Evolutionary conservation across 1,284 basidiomycete species (phyloP).

Genomic region (Inonotus hispidus): DNA sequence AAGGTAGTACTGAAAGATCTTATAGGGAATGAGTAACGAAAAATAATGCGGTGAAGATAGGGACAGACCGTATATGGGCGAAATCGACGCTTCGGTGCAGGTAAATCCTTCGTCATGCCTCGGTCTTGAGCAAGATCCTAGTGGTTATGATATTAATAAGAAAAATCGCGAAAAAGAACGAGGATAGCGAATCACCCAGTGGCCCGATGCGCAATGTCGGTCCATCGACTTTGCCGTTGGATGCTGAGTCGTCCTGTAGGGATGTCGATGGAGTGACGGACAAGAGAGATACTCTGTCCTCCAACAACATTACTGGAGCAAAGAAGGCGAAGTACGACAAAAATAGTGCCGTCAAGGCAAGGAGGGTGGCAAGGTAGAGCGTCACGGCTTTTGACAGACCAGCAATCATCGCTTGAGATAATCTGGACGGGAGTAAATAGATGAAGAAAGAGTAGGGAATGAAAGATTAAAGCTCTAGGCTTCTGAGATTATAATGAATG

Average conservation of each 20-base stretch:
- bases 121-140: slow-evolving; percentile 64
- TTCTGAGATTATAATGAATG: background rate
- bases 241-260: slow-evolving; percentile 28
- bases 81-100: slow-evolving; percentile 52
- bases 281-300: slow-evolving; percentile 57
- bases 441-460: background rate
- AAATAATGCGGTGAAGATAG: background rate
- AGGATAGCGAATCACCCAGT: slow-evolving; percentile 41
- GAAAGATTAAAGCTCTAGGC: background rate
- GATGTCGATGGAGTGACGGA: slow-evolving; percentile 54
- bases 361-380: slow-evolving; percentile 62
- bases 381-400: slow-evolving; percentile 64
- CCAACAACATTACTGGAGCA: slow-evolving; percentile 55
- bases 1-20: slow-evolving; percentile 63
- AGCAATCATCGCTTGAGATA: slow-evolving; percentile 47
- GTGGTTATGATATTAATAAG: slow-evolving; percentile 10
- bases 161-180: background rate
- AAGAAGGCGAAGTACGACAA: slow-evolving; percentile 62
- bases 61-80: slow-evolving; percentile 56
- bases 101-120: slow-evolving; percentile 44
- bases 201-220: slow-evolving; percentile 63
- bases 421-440: background rate
- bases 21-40: background rate
- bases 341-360: slow-evolving; percentile 59
- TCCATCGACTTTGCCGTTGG: slow-evolving; percentile 48